These are phyloP conservation scores for Acer saccharum DNA, from an alignment of 345 rosid genomes.

Conservation along the genomic window DNA sequence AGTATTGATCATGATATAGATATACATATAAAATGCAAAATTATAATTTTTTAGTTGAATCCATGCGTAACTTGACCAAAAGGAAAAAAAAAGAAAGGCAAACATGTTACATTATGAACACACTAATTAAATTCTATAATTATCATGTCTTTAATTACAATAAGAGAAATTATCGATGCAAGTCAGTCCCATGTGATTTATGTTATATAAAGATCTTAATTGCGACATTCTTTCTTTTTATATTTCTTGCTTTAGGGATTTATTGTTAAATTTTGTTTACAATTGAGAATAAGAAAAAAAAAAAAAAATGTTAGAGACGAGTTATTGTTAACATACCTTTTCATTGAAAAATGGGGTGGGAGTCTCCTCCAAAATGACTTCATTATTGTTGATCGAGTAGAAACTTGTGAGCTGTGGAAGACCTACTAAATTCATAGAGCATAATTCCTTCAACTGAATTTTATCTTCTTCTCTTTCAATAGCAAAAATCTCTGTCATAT, in stretches of 20 bases:
- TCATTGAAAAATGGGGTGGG: conserved; percentile 8
- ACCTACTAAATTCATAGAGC: not conserved
- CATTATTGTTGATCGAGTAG: not conserved
- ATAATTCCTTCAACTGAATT: not conserved
- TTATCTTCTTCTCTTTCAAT: not conserved
- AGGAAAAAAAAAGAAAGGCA: not conserved
- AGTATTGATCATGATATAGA: no score
- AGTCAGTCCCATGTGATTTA: not conserved
- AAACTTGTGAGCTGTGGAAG: conserved; percentile 11
- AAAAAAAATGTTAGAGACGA: no score
- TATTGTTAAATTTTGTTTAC: no score
- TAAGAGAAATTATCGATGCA: not conserved
- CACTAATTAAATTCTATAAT: no score
- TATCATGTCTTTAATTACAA: not conserved
- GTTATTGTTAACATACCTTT: not conserved
- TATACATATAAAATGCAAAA: no score
- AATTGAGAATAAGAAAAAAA: no score
- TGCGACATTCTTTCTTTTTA: no score
- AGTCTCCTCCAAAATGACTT: not conserved
- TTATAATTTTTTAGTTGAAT: no score
- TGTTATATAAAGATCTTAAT: not conserved
- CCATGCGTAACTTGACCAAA: not conserved
- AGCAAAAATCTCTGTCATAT: conserved; percentile 15
- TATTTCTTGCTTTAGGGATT: no score
- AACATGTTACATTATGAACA: no score